These are phyloP conservation scores for Auricularia sp. DNA, from an alignment of 768 basidiomycete genomes.

Conservation along the genomic window DNA sequence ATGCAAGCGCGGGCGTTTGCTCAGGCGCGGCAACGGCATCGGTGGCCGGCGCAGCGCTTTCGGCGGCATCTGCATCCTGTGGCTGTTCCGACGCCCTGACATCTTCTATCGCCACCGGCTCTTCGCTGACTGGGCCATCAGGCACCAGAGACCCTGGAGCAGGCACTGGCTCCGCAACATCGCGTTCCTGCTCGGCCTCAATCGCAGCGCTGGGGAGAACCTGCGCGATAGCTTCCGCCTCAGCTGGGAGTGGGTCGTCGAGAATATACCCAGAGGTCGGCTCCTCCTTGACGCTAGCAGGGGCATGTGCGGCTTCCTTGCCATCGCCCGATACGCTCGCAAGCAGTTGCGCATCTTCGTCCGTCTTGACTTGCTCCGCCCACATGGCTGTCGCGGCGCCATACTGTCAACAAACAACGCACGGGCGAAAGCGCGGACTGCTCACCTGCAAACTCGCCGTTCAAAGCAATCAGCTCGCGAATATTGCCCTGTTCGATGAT, in stretches of 20 bases:
- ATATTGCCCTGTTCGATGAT: slow-evolving; percentile 78
- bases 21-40: slow-evolving; percentile 5
- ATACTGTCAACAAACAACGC: not conserved
- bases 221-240: slow-evolving; percentile 1
- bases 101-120: not conserved
- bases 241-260: not conserved
- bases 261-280: slow-evolving; percentile 22
- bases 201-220: slow-evolving; percentile 6
- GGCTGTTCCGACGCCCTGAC: slow-evolving; percentile 2
- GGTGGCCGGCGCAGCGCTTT: slow-evolving; percentile 3
- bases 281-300: slow-evolving; percentile 24
- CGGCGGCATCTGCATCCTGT: slow-evolving; percentile 1
- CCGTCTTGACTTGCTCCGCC: slow-evolving; percentile 69
- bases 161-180: slow-evolving; percentile 1
- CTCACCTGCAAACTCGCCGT: slow-evolving; percentile 54
- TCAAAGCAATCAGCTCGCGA: slow-evolving; percentile 58
- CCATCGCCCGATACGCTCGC: not conserved
- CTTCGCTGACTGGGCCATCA: not conserved
- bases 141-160: not conserved
- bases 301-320: slow-evolving; percentile 17
- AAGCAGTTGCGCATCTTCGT: slow-evolving; percentile 35
- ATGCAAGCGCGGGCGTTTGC: slow-evolving; percentile 9
- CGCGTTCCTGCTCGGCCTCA: slow-evolving; percentile 5
- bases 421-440: not conserved
- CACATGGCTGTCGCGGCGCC: slow-evolving; percentile 47